Conservation (phyloP, 2,329 filamentous ascomycete species). For the Verticillium isaacii region DNA sequence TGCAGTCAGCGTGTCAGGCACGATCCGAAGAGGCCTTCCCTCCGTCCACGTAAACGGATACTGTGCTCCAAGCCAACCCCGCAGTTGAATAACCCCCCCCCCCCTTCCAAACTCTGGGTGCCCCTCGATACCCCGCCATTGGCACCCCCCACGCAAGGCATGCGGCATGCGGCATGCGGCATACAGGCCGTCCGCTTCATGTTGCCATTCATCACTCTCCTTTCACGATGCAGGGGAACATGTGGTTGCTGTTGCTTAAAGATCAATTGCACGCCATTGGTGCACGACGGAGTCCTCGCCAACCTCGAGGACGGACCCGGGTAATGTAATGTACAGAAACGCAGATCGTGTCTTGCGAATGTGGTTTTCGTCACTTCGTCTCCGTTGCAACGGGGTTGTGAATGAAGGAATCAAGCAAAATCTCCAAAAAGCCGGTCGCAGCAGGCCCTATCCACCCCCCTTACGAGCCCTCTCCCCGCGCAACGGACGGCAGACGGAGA, state of each 20-base stretch:
- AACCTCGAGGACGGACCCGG: not conserved
- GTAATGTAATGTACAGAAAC: not conserved
- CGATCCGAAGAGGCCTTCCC: too few species aligned
- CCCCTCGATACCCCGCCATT: too few species aligned
- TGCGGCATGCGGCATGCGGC: too few species aligned
- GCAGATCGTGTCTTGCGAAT: not conserved
- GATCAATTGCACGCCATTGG: not conserved
- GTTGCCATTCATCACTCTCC: not conserved
- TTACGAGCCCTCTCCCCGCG: not conserved
- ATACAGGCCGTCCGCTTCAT: too few species aligned
- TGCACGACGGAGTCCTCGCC: not conserved
- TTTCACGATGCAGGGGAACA: not conserved
- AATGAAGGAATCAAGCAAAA: not conserved
- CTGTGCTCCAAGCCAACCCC: too few species aligned
- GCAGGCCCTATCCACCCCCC: not conserved
- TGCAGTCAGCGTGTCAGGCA: too few species aligned
- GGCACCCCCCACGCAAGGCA: too few species aligned
- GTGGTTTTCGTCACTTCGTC: constrained; percentile 3
- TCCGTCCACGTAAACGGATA: too few species aligned
- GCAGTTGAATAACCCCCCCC: too few species aligned
- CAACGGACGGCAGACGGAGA: not conserved
- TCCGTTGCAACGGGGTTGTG: constrained; percentile 1
- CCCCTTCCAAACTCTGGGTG: too few species aligned
- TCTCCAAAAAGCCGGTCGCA: not conserved
- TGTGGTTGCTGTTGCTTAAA: not conserved